A percentile compares a stretch with the other conserved stretches of the same genome.
phyloP scores from a whole-genome alignment of 2,329 filamentous ascomycete genomes.

The Monosporascus sp. region DNA sequence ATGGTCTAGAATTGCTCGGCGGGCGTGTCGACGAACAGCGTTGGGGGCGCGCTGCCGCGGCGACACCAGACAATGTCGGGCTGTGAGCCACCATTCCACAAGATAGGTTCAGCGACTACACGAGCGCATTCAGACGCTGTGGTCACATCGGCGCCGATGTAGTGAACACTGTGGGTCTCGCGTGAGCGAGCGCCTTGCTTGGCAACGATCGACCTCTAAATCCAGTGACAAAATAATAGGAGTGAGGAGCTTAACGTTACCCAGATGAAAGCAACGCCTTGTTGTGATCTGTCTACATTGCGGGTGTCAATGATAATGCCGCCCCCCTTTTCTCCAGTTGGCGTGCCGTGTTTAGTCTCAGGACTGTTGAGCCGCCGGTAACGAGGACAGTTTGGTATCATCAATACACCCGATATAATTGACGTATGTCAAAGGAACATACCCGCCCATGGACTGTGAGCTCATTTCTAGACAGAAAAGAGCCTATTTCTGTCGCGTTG shows the following conservation, averaged over 20 bases:
- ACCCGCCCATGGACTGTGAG: slow-evolving; percentile 60
- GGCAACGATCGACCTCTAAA: not conserved
- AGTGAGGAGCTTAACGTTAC: slow-evolving; percentile 26
- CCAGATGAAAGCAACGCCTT: slow-evolving; percentile 49
- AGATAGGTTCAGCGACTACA: slow-evolving; percentile 50
- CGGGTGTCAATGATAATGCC: slow-evolving; percentile 65
- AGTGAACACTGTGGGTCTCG: slow-evolving; percentile 54
- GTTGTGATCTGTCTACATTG: slow-evolving; percentile 52
- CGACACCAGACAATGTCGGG: slow-evolving; percentile 64
- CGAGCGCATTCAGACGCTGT: slow-evolving; percentile 49
- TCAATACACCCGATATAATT: not conserved
- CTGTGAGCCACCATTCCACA: slow-evolving; percentile 54
- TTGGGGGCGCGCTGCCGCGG: slow-evolving; percentile 56
- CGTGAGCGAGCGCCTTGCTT: slow-evolving; percentile 45
- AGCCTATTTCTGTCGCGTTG: slow-evolving; percentile 8
- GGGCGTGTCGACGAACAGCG: slow-evolving; percentile 30
- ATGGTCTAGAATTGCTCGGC: slow-evolving; percentile 27
- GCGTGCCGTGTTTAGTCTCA: slow-evolving; percentile 57
- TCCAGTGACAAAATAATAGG: not conserved
- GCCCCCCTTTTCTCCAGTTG: slow-evolving; percentile 59
- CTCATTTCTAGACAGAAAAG: slow-evolving; percentile 37
- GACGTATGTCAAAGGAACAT: slow-evolving; percentile 2
- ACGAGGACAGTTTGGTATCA: slow-evolving; percentile 56
- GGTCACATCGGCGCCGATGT: slow-evolving; percentile 61
- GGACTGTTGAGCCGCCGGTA: slow-evolving; percentile 66